Percentiles rank a stretch among this genome's conserved stretches.
Evolutionary conservation across 108 stramenopile genomes (phyloP).

Genomic region (Skeletonema grethae): DNA sequence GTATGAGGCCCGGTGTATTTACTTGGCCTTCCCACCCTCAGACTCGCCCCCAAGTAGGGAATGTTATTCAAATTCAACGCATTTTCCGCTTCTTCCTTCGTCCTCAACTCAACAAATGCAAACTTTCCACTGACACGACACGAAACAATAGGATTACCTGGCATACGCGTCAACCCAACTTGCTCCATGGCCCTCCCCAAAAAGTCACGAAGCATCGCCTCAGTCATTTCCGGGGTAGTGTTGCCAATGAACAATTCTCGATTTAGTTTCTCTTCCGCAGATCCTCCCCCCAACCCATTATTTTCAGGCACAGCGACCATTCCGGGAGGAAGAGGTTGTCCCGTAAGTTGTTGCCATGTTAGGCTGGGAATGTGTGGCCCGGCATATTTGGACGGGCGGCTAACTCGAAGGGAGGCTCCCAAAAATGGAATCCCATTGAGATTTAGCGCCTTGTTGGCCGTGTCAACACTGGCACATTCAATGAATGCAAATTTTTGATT

Average conservation of each 20-base stretch:
- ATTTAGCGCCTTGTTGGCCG: conserved; percentile 80
- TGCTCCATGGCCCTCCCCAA: conserved; percentile 86
- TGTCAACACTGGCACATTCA: conserved; percentile 71
- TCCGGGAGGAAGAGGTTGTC: conserved; percentile 68
- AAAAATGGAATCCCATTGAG: conserved; percentile 93
- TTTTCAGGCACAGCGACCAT: conserved; percentile 35
- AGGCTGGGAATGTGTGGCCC: conserved; percentile 67
- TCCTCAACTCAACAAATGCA: conserved; percentile 91
- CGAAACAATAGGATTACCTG: conserved; percentile 87
- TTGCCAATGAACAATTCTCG: conserved; percentile 95
- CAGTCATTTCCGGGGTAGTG: conserved; percentile 93
- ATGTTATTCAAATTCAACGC: conserved; percentile 94
- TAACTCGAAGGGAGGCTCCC: conserved; percentile 84
- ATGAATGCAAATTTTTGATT: conserved; percentile 92
- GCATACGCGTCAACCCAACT: conserved; percentile 75
- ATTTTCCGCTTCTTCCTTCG: conserved; percentile 84
- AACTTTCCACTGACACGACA: conserved; percentile 91
- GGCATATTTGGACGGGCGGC: conserved; percentile 89
- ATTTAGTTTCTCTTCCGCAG: conserved; percentile 76
- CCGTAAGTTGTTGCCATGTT: conserved; percentile 92
- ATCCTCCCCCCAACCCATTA: conserved; percentile 46
- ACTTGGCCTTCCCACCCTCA: conserved; percentile 88
- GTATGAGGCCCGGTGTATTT: conserved; percentile 90
- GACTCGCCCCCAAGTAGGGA: conserved; percentile 86
- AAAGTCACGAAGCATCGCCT: conserved; percentile 81